phyloP scores from a whole-genome alignment of 2,329 filamentous ascomycete genomes.

The Diaporthe citri region DNA sequence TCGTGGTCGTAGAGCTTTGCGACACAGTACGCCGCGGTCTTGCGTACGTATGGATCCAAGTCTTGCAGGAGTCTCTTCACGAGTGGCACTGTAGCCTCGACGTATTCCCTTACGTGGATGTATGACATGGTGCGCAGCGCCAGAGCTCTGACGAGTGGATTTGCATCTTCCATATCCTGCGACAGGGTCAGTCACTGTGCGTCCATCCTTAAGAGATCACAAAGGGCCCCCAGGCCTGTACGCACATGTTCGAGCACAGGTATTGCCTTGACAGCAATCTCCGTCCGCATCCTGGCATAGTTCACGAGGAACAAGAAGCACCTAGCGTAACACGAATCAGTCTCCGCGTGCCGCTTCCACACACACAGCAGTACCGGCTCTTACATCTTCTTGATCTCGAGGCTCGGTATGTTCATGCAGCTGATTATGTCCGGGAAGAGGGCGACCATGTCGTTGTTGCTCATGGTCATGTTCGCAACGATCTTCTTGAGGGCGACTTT shows the following conservation, averaged over 20 bases:
- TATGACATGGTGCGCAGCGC: constrained; percentile 97
- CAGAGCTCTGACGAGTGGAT: constrained; percentile 91
- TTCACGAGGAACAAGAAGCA: constrained; percentile 98
- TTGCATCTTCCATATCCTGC: constrained; percentile 92
- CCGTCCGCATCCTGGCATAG: constrained; percentile 93
- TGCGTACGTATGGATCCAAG: constrained; percentile 93
- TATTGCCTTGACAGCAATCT: constrained; percentile 92
- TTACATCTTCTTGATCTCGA: constrained; percentile 99
- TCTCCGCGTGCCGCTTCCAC: not conserved
- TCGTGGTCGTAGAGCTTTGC: constrained; percentile 99
- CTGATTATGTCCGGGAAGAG: constrained; percentile 94
- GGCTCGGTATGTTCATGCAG: constrained; percentile 93
- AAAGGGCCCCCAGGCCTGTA: not conserved
- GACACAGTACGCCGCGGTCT: constrained; percentile 95
- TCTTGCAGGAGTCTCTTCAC: constrained; percentile 88
- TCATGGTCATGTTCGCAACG: constrained; percentile 99
- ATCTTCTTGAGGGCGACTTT: constrained; percentile 99
- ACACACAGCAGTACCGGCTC: constrained; percentile 46
- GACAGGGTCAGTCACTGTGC: constrained; percentile 40
- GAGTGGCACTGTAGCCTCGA: constrained; percentile 88
- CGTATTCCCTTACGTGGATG: constrained; percentile 95
- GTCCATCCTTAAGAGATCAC: not conserved
- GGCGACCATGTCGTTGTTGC: constrained; percentile 99
- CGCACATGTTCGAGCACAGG: constrained; percentile 85
- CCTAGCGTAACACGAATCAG: constrained; percentile 63